Evolutionary conservation across 2,329 filamentous ascomycete species (phyloP).

Genomic region (Pseudogymnoascus destructans): DNA sequence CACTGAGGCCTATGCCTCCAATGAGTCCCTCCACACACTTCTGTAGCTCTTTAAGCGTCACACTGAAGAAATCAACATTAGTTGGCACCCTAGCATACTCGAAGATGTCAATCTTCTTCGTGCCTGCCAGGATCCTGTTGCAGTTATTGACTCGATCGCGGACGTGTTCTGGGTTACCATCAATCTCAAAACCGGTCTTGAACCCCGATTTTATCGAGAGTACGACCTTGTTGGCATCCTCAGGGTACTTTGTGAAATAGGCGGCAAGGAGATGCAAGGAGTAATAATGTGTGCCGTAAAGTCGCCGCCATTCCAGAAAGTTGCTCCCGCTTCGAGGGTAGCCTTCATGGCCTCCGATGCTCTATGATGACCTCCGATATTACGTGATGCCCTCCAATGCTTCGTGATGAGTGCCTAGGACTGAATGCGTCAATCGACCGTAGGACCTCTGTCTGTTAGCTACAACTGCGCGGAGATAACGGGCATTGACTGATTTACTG

Average conservation of each 20-base stretch:
- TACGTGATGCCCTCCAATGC: background rate
- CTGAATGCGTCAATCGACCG: background rate
- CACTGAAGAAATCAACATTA: background rate
- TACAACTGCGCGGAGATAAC: background rate
- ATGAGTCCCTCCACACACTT: conserved; percentile 29
- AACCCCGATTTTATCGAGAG: conserved; percentile 46
- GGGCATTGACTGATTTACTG: background rate
- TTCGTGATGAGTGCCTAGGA: background rate
- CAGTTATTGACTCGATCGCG: conserved; percentile 43
- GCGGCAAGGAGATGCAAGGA: conserved; percentile 42
- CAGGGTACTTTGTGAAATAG: conserved; percentile 49
- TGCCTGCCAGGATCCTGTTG: conserved; percentile 32
- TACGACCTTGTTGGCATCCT: conserved; percentile 46
- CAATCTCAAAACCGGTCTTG: conserved; percentile 28
- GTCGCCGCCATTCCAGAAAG: conserved; percentile 47
- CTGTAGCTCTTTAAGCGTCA: conserved; percentile 21
- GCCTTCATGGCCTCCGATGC: conserved; percentile 33
- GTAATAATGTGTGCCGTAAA: conserved; percentile 51
- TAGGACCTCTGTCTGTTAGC: background rate
- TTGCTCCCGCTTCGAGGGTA: conserved; percentile 32
- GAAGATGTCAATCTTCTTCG: conserved; percentile 38
- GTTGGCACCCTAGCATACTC: conserved; percentile 20
- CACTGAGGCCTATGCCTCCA: conserved; percentile 32
- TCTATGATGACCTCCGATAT: background rate
- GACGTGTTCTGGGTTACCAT: conserved; percentile 39